Evolutionary conservation across 768 basidiomycete genomes (phyloP).

Genomic region (Serendipita sp.): DNA sequence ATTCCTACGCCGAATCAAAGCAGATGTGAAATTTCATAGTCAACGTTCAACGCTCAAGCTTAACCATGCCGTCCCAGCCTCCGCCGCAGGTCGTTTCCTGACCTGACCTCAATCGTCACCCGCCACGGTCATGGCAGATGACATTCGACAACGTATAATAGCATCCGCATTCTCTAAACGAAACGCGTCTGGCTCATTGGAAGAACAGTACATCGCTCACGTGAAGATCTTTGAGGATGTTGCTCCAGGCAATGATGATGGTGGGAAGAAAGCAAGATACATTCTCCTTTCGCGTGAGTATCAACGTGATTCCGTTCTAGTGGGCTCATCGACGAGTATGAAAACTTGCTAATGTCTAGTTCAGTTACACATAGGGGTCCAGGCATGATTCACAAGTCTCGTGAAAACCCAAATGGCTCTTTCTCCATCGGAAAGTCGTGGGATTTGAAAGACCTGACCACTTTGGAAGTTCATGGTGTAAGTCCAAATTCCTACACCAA

Average conservation of each 20-base stretch:
- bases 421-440: constrained; percentile 98
- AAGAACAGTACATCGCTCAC: constrained; percentile 75
- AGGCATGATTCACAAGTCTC: constrained; percentile 87
- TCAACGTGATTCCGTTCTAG: constrained; percentile 8
- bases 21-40: too few species aligned
- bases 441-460: constrained; percentile 68
- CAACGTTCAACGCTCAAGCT: too few species aligned
- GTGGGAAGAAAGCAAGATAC: constrained; percentile 72
- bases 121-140: constrained; percentile 10
- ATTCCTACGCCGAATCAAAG: too few species aligned
- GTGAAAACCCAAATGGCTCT: constrained; percentile 82
- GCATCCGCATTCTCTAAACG: constrained; percentile 67
- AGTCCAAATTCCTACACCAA: constrained; percentile 16
- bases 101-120: constrained; percentile 7
- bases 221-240: constrained; percentile 90
- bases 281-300: constrained; percentile 82
- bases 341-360: background rate
- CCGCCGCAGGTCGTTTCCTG: background rate
- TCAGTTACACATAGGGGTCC: constrained; percentile 44
- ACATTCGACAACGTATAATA: constrained; percentile 37
- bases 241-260: constrained; percentile 37
- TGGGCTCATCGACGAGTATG: background rate
- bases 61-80: too few species aligned
- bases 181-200: constrained; percentile 43
- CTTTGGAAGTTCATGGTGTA: constrained; percentile 61